Evolutionary conservation across 2,329 filamentous ascomycete species (phyloP).

Genomic region (Neonectria hederae): DNA sequence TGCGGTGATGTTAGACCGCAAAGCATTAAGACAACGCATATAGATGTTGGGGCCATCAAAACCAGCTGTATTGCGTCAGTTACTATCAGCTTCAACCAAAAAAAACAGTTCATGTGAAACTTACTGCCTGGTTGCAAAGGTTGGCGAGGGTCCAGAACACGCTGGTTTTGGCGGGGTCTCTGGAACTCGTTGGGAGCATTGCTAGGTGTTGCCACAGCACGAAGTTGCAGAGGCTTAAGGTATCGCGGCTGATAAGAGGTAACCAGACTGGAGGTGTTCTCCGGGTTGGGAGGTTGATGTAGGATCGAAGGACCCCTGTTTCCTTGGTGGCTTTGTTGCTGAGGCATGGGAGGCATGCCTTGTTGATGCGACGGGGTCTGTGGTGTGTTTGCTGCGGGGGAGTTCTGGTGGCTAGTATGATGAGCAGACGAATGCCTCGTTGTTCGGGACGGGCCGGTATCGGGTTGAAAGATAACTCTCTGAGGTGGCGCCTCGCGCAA

Average conservation of each 20-base stretch:
- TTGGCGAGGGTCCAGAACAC: slow-evolving; percentile 50
- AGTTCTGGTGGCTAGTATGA: slow-evolving; percentile 45
- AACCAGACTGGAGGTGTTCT: slow-evolving; percentile 68
- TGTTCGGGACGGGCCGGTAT: slow-evolving; percentile 72
- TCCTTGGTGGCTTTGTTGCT: slow-evolving; percentile 43
- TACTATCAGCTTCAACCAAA: not conserved
- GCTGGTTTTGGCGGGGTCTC: slow-evolving; percentile 54
- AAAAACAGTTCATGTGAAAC: slow-evolving; percentile 37
- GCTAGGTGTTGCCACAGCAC: slow-evolving; percentile 77
- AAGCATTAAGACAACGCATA: slow-evolving; percentile 82
- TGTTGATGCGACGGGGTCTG: slow-evolving; percentile 47
- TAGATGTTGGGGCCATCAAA: slow-evolving; percentile 90
- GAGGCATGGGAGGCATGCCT: slow-evolving; percentile 44
- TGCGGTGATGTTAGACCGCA: slow-evolving; percentile 79
- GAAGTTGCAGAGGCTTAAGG: slow-evolving; percentile 71
- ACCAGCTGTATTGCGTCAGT: slow-evolving; percentile 52
- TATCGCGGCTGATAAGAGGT: slow-evolving; percentile 75
- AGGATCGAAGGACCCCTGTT: slow-evolving; percentile 55
- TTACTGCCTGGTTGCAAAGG: slow-evolving; percentile 70
- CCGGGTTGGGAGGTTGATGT: slow-evolving; percentile 64
- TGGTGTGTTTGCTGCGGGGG: slow-evolving; percentile 40
- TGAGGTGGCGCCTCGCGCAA: slow-evolving; percentile 86
- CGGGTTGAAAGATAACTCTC: slow-evolving; percentile 85
- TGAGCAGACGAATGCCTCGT: slow-evolving; percentile 66
- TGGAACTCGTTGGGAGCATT: slow-evolving; percentile 76